Evolutionary conservation across 2,329 filamentous ascomycete species (phyloP), one percentile per base, ranked within the genome.

Genomic region (Calonectria hawksworthii): DNA sequence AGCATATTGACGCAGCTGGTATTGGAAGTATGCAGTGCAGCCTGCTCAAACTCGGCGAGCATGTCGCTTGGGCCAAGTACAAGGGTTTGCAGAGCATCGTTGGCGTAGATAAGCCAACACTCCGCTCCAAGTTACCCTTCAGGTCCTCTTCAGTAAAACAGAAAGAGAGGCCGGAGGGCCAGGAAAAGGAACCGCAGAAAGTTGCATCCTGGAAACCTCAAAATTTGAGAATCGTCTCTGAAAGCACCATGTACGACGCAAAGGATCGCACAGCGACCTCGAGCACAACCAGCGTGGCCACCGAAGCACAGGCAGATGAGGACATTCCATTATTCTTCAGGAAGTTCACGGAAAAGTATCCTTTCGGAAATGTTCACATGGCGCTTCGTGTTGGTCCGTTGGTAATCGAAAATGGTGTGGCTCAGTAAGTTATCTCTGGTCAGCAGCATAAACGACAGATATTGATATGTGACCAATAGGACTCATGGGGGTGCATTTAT

Each of bases 331-430:
- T 63, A 1, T 63, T 63, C 36, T 63, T 63, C 23, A 63, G 56
- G 56, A 34, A 36, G 23, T 63, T 63, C 30, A 30, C 56, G 10
- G 56, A 79, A 30, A 80, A 82, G 54, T 81, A 86, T 74, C 86
- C 85, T 0, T 86, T 83, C 69, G 83, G 83, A 2, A 85, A 86
- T 68, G 83, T 86, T 3, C 86, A 86, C 54, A 86, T 86, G 84
- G 84, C 83, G 13, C 78, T 87, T 9, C 81, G 85, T 0, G 70
- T 87, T 36, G 86, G 86, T 0, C 85, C 86, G 6, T 50, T 87
- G 30, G 72, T 87, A 4, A 83, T 87, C 47, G 84, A 86, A 76
- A 63, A 63, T 41, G 56, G 56, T 41, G 56, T 63, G 34, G 56
- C 56, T 3, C 56, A 63, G 56, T 63, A 63, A 9, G 56, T 28